Evolutionary conservation across 2,329 filamentous ascomycete species (phyloP).

Genomic region (Aspergillus chevalieri): DNA sequence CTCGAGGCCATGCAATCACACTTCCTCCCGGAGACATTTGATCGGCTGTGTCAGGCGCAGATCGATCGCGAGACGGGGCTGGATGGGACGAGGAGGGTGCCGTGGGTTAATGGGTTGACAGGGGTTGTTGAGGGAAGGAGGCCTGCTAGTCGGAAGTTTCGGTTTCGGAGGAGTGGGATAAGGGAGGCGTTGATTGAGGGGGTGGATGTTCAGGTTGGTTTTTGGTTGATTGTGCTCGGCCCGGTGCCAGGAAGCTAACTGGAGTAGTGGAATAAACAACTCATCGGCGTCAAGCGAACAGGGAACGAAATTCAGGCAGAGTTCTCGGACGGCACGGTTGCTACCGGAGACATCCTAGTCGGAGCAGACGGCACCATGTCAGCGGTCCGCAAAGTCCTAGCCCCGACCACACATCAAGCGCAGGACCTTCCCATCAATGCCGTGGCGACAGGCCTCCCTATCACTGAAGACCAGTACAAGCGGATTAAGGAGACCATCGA

Average conservation of each 20-base stretch:
- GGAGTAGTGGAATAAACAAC: background rate
- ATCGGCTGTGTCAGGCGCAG: background rate
- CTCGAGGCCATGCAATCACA: background rate
- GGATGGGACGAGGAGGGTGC: background rate
- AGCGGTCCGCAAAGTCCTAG: background rate
- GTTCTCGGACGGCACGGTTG: background rate
- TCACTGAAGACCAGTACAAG: background rate
- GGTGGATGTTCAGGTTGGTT: background rate
- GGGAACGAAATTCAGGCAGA: background rate
- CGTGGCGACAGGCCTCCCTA: background rate
- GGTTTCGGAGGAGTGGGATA: background rate
- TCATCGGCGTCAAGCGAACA: background rate
- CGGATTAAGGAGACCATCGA: background rate
- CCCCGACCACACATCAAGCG: background rate
- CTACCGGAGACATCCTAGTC: background rate
- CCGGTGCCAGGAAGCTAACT: background rate
- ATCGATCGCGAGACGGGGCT: background rate
- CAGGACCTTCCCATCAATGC: background rate
- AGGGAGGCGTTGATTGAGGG: background rate
- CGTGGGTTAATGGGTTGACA: background rate
- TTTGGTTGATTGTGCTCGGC: background rate
- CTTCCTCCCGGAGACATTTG: slow-evolving; percentile 2
- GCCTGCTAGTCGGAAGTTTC: background rate
- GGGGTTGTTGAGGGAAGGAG: background rate
- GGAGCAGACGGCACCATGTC: background rate